Percentiles rank a stretch among this genome's conserved stretches.
These are phyloP conservation scores for Botrytis deweyae DNA, from an alignment of 2,329 filamentous ascomycete genomes.

Conservation along the genomic window DNA sequence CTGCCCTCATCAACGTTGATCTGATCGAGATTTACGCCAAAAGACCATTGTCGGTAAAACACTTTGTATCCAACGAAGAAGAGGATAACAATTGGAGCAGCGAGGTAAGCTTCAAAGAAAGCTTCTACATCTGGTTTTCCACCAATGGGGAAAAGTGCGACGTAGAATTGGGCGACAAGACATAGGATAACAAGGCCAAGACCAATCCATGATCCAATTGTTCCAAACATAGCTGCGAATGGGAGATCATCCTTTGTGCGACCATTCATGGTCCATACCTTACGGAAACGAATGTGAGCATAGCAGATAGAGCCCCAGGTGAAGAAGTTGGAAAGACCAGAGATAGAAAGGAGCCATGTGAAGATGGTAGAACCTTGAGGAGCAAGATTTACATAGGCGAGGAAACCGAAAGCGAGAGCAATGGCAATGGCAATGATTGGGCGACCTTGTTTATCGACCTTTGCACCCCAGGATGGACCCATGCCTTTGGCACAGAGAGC, in stretches of 20 bases:
- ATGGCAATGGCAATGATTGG: constrained; percentile 56
- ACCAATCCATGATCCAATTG: constrained; percentile 68
- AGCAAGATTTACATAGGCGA: constrained; percentile 62
- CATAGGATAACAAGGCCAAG: constrained; percentile 65
- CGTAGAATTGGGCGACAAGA: constrained; percentile 56
- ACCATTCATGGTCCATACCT: constrained; percentile 59
- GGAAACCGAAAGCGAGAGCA: constrained; percentile 56
- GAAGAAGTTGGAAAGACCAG: constrained; percentile 71
- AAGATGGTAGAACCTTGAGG: constrained; percentile 60
- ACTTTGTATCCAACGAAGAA: constrained; percentile 69
- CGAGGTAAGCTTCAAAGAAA: constrained; percentile 50
- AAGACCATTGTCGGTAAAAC: constrained; percentile 39
- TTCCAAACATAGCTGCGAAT: constrained; percentile 51
- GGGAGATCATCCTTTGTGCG: constrained; percentile 51
- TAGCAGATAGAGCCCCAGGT: constrained; percentile 71
- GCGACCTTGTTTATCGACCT: constrained; percentile 78
- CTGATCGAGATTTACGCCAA: constrained; percentile 34
- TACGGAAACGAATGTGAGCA: constrained; percentile 64
- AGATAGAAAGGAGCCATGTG: constrained; percentile 70
- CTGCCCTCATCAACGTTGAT: constrained; percentile 39
- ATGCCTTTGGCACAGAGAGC: constrained; percentile 86
- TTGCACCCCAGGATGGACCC: constrained; percentile 72
- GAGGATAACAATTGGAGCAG: constrained; percentile 53
- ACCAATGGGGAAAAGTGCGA: constrained; percentile 52
- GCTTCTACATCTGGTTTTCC: constrained; percentile 42